Evolutionary conservation across 495 filamentous ascomycete genomes (phyloP), one percentile per base, ranked within the genome.

Genomic region (Penicillium cinerascens): DNA sequence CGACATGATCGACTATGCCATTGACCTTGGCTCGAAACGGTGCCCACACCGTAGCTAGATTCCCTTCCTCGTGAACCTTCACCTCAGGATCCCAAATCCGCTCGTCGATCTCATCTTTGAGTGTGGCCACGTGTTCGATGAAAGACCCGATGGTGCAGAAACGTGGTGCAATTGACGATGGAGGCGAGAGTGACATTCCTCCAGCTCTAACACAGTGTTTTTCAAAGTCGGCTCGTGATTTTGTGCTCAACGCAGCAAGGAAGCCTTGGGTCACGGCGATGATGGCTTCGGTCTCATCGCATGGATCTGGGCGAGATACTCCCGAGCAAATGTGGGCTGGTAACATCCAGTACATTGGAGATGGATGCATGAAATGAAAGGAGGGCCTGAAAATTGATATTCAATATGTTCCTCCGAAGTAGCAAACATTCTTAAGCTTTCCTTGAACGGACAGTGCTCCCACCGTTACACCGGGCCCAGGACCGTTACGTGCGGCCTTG

Each of bases 101-200:
- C 53, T 74, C 71, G 15, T 73, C 59, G 38, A 71, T 68, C 21
- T 67, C 65, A 33, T 67, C 65, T 44, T 61, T 52, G 4, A 71
- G 41, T 13, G 59, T 58, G 1, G 63, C 43, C 22, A 73, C 60
- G 13, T 68, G 63, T 49, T 73, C 68, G 37, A 74, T 65, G 33
- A 71, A 74, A 6, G 65, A 62, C 1, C 68, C 69, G 27, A 74
- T 68, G 6, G 71, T 72, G 51, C 69, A 71, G 48, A 74, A 74
- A 5, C 69, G 69, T n/a, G 69, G 61, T 2, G 51, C 23, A 17
- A 58, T 65, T 0, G 69, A 57, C 5, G 60, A 49, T 10, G 71
- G 71, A 22, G 65, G 68, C 21, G 60, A 67, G 10, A 74, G 61
- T 13, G 70, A 63, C 70, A 74, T 74, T 1, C 70, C 69, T 2